Evolutionary conservation across 2,329 filamentous ascomycete genomes (phyloP), one percentile per base, ranked within the genome.

Genomic region (Neopestalotiopsis clavispora): DNA sequence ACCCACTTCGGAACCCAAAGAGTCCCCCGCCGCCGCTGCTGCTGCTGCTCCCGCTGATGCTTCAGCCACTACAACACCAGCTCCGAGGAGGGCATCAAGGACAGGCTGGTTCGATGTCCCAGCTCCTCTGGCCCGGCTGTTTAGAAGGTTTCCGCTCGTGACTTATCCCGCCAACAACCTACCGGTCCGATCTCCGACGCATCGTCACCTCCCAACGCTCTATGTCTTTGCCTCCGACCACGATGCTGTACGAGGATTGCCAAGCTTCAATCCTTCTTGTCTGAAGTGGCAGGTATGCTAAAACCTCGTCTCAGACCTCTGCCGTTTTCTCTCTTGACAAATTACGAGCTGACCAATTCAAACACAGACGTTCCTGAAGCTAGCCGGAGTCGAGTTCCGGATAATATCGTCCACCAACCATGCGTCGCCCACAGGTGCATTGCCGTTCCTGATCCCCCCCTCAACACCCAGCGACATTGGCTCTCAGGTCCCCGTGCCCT

Each of bases 221-320:
- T 94, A 94, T 79, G 85, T 97, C 68, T 98, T 98, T 80, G 87
- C 89, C 70, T 89, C 86, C 14, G 83, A 88, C 1, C 82, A 86
- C n/a, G 91, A 89, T 74, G 92, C 90, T 42, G 79, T 80, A 68
- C 77, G 77, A 52, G 90, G 90, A 4, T 82, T 84, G 38, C 92
- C 94, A 32, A 97, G 94, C 72, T 97, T 92, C 82, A 98, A 98
- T 78, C 96, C 96, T 12, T 90, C 91, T 69, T 99, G 96, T 84
- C 85, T 98, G 76, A 97, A 95, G 84, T 98, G 94, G 94, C 96
- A 98, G 92, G 94, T 95, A 75, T 73, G 89, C 79, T 63, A 9
- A 40, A 10, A 40, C 20, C 40, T 64, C 66, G 67, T 49, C 38
- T 28, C 40, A 38, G 9, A 34, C 23, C 57, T 52, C 23, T 28